Base-by-base conservation (phyloP, 306 rosid genomes). In the Trifolium pratense region DNA sequence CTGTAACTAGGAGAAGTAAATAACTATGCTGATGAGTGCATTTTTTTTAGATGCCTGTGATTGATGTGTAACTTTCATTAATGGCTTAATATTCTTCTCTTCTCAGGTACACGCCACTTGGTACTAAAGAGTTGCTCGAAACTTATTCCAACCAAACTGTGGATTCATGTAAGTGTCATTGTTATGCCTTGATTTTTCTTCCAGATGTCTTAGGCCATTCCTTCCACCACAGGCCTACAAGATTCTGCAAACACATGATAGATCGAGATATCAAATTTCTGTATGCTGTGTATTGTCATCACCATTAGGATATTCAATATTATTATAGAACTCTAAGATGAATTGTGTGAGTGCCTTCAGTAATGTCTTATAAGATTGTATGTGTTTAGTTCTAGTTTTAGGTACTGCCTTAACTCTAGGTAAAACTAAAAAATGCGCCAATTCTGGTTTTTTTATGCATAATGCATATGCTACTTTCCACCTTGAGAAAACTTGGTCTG, bases 91-190 rank as follows among this genome's bases (percentile, higher is more conserved):
- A 18, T 70, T 64, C 77, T 70, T 86, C 77, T 64, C 79, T 61
- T 86, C 81, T 78, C 84, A 94, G 97, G 85, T 94, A 91, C 75
- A 88, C 96, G 2, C 97, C 96, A 56, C 89, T 91, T 39, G 75
- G 80, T 77, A 87, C 97, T 15, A 87, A 80, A 84, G 99, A 91
- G 81, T 76, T 94, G 74, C 80, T 90, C 82, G 97, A 94, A 87
- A 73, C 87, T 32, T 83, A 78, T 83, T 65, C 92, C 75, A 88
- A 88, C 68, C 87, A 88, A 84, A 86, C 85, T 34, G 75, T 94
- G 79, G 95, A 91, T 82, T 87, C 96, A 65, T 91, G 99, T 91
- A 74, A 87, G 97, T 84, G 62, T 29, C 48, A 48, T 78, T 75
- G 66, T n/a, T 9, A 14, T 17, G 48, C 53, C 72, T 34, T 58